Percentiles rank a stretch among this genome's conserved stretches.
These are phyloP conservation scores for Penicillium sp. DNA, from an alignment of 2,329 filamentous ascomycete genomes.

Conservation along the genomic window DNA sequence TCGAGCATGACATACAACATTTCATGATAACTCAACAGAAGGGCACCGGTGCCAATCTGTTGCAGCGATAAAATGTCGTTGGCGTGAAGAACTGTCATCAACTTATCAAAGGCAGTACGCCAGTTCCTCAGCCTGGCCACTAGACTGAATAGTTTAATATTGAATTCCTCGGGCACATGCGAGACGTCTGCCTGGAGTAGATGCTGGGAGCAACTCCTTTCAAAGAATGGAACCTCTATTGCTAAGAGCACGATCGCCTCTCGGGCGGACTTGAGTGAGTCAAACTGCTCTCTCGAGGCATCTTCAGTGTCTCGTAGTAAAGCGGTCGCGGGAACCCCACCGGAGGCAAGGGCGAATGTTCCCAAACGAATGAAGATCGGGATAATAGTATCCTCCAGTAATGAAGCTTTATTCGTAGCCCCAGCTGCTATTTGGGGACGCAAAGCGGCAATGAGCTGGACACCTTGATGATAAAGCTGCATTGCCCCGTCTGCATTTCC, in stretches of 20 bases:
- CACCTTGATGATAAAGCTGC: conserved; percentile 31
- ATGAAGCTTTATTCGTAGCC: conserved; percentile 4
- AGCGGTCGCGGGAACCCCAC: conserved; percentile 10
- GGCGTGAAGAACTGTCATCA: conserved; percentile 12
- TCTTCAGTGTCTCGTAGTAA: conserved; percentile 16
- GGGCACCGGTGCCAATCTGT: conserved; percentile 19
- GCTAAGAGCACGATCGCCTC: conserved; percentile 26
- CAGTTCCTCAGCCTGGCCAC: conserved; percentile 21
- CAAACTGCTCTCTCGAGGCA: conserved; percentile 6
- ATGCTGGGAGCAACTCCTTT: conserved; percentile 21
- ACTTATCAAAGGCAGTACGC: conserved; percentile 21
- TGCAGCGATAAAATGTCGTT: conserved; percentile 10
- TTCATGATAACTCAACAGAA: conserved; percentile 27
- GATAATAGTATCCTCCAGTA: conserved; percentile 28
- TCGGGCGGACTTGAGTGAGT: conserved; percentile 26
- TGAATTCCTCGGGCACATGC: conserved; percentile 16
- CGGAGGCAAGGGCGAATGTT: conserved; percentile 17
- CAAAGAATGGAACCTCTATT: conserved; percentile 25
- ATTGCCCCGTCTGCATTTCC: conserved; percentile 27
- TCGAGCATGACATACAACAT: conserved; percentile 23
- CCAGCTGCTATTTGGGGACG: conserved; percentile 13
- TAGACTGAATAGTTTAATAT: conserved; percentile 15
- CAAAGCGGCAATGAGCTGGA: conserved; percentile 26
- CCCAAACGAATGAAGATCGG: conserved; percentile 33
- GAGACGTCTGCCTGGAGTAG: conserved; percentile 6